A percentile compares a stretch with the other conserved stretches of the same genome.
These are phyloP conservation scores for Trichoderma endophyticum DNA, from an alignment of 2,329 filamentous ascomycete species.

Conservation along the genomic window DNA sequence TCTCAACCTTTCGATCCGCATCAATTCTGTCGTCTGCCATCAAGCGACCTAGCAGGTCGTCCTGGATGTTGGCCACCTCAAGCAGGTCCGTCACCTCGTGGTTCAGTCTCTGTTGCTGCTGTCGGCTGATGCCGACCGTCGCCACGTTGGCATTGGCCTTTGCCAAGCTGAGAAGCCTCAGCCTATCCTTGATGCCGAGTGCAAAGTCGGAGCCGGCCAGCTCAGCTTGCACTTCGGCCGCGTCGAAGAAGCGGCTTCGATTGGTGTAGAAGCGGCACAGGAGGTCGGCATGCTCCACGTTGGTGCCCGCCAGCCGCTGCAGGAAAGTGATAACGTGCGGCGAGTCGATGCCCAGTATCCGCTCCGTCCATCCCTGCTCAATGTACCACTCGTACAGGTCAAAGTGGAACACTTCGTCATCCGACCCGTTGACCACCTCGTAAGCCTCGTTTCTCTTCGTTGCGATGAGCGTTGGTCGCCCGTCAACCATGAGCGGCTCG, in stretches of 20 bases:
- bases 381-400: constrained; percentile 99
- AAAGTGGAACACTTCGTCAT: constrained; percentile 92
- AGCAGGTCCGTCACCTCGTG: constrained; percentile 83
- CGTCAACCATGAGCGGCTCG: constrained; percentile 73
- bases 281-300: constrained; percentile 79
- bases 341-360: constrained; percentile 79
- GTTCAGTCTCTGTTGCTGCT: constrained; percentile 78
- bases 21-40: constrained; percentile 68
- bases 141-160: constrained; percentile 89
- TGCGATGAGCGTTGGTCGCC: constrained; percentile 69
- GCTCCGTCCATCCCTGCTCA: constrained; percentile 75
- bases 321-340: constrained; percentile 85
- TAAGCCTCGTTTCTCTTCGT: constrained; percentile 87
- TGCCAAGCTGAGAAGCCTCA: constrained; percentile 84
- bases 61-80: constrained; percentile 91
- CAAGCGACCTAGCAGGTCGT: constrained; percentile 80
- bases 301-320: constrained; percentile 67
- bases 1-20: constrained; percentile 58
- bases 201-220: constrained; percentile 80
- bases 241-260: constrained; percentile 77
- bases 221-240: constrained; percentile 79
- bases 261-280: constrained; percentile 91
- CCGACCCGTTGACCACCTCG: constrained; percentile 79
- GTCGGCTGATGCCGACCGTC: constrained; percentile 71
- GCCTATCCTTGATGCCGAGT: constrained; percentile 77